Base-by-base conservation (phyloP, 148 eudicot species). In the Cornus suecica region DNA sequence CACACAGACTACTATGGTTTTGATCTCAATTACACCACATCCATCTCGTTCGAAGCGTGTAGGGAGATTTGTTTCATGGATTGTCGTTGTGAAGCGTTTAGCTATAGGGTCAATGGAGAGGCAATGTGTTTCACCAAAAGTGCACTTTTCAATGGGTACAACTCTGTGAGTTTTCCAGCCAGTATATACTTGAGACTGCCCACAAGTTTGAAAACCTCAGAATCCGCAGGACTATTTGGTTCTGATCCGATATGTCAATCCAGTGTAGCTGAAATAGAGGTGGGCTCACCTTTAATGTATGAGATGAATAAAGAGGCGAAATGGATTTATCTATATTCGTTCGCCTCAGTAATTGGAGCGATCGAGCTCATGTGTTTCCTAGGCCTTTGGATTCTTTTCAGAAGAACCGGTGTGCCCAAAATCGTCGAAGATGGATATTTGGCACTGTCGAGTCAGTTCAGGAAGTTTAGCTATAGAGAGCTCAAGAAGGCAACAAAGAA, bases 1-100 rank as follows among this genome's bases (percentile, higher is more conserved):
- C 78, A 86, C 69, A 68, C 85, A 25, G 91, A 91, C 83, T 91
- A 70, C 72, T 87, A 74, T 48, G 91, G 95, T 1, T 88, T 82
- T 41, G 91, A 88, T 78, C 85, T 88, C 41, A 69, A 75, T 37
- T 30, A 0, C 54, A 69, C 10, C 10, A 2, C 0, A 5, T 8
- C 74, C 0, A 30, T 73, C 73, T 73, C 88, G 5, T 65, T 80
- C 4, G 79, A 88, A 22, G 72, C 6, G 15, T 90, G 94, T 48
- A 70, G 66, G 48, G 67, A 80, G 11, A n/a, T 78, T 18, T 91
- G 96, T 69, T 54, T 79, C 72, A 23, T 54, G 0, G 88, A 89
- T 82, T 83, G 79, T 10, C 78, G 79, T 0, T 89, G 92, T 64
- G 64, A 20, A 27, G 96, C 81, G 4, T 91, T 91, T 76, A 84